These are phyloP conservation scores for Besnoitia besnoiti DNA, from an alignment of 169 alveolate species.

Conservation along the genomic window DNA sequence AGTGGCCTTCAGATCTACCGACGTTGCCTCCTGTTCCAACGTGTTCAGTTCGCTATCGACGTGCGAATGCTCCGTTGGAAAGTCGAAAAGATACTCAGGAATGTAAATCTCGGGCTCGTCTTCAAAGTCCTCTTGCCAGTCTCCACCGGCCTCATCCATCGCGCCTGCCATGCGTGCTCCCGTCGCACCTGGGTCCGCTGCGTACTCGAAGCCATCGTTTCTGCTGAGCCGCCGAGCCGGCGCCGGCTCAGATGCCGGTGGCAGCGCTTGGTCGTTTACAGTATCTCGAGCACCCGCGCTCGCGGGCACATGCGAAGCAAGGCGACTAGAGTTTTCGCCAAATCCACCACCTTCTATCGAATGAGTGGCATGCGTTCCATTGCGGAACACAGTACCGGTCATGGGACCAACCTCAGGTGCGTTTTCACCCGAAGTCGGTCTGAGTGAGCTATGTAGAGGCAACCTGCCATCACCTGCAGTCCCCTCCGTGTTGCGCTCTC, in stretches of 20 bases:
- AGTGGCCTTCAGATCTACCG: constrained; percentile 28
- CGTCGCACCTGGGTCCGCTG: background rate
- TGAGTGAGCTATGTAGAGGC: too few species aligned
- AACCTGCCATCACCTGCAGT: background rate
- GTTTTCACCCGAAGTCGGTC: too few species aligned
- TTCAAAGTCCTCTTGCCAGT: background rate
- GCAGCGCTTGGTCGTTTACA: background rate
- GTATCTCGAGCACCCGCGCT: background rate
- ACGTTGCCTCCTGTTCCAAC: background rate
- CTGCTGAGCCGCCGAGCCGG: background rate
- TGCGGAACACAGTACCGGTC: too few species aligned
- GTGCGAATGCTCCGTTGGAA: background rate
- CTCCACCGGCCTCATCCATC: background rate
- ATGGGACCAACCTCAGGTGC: background rate
- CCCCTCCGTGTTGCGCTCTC: background rate
- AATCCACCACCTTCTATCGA: too few species aligned
- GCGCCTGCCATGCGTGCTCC: background rate
- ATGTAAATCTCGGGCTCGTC: background rate
- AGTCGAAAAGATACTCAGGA: constrained; percentile 1
- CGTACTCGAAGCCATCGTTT: background rate
- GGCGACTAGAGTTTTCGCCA: too few species aligned
- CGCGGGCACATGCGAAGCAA: background rate
- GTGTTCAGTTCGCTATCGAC: background rate
- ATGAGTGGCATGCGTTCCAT: too few species aligned
- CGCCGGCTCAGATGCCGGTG: background rate